phyloP scores from a whole-genome alignment of 371 early-diverging fungal genomes.

The Vairimorpha apis region DNA sequence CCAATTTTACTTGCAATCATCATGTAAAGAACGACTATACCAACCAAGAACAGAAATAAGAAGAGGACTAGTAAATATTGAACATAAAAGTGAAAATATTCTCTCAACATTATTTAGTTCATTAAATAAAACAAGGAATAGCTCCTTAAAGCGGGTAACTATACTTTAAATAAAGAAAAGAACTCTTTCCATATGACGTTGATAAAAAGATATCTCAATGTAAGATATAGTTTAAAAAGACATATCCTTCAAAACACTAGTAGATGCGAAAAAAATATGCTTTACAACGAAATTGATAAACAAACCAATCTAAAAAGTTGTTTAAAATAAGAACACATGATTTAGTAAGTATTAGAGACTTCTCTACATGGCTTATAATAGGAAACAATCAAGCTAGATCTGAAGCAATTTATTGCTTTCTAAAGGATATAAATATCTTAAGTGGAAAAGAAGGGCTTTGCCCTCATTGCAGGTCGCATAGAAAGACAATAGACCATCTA shows the following conservation, averaged over 20 bases:
- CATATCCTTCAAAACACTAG: background rate
- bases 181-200: background rate
- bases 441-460: background rate
- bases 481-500: slow-evolving; percentile 13
- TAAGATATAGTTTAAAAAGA: background rate
- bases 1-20: background rate
- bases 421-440: slow-evolving; percentile 5
- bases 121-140: background rate
- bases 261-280: background rate
- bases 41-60: slow-evolving; percentile 14
- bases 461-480: background rate
- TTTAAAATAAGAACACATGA: slow-evolving; percentile 2
- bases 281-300: background rate
- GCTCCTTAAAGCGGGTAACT: background rate
- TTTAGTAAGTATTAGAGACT: background rate
- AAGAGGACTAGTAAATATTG: slow-evolving; percentile 4
- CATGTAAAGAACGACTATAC: background rate
- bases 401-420: slow-evolving; percentile 2
- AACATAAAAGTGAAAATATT: slow-evolving; percentile 8
- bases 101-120: background rate
- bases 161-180: background rate
- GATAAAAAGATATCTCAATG: background rate
- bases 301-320: slow-evolving; percentile 3
- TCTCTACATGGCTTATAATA: slow-evolving; percentile 2
- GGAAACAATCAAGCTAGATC: slow-evolving; percentile 12